These are phyloP conservation scores for Arthrobotrys sinensis DNA, from an alignment of 2,329 filamentous ascomycete genomes.

Conservation along the genomic window DNA sequence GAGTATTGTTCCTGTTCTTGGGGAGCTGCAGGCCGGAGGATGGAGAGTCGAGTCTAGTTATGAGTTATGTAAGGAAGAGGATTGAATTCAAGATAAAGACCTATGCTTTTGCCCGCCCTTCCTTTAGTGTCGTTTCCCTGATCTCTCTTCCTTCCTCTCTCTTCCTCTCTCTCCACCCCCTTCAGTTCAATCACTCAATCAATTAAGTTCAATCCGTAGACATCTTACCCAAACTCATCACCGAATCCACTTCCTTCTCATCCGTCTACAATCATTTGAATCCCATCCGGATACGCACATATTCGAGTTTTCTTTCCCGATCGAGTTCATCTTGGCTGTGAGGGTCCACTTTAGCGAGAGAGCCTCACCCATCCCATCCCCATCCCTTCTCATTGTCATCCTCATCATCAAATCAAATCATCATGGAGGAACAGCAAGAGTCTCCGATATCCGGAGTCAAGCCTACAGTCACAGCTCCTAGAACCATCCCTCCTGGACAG, in stretches of 20 bases:
- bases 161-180: neutral
- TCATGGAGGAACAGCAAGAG: slow-evolving; percentile 56
- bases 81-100: slow-evolving; percentile 18
- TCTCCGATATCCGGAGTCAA: slow-evolving; percentile 58
- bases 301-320: neutral
- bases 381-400: neutral
- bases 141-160: neutral
- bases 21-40: too few relatives aligned
- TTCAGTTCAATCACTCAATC: neutral
- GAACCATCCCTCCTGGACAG: slow-evolving; percentile 41
- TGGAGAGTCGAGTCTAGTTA: too few relatives aligned
- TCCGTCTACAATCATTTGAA: neutral
- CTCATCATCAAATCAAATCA: neutral
- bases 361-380: neutral
- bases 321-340: neutral
- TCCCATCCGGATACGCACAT: neutral
- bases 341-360: slow-evolving; percentile 16
- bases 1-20: neutral
- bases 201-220: neutral
- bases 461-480: slow-evolving; percentile 42
- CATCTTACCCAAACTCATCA: neutral
- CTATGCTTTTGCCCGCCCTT: neutral
- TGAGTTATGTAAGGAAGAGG: neutral
- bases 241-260: neutral
- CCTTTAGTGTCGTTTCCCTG: neutral